Evolutionary conservation across 2,329 filamentous ascomycete species (phyloP), one percentile per base, ranked within the genome.

Genomic region (Cyphellophora europaea): DNA sequence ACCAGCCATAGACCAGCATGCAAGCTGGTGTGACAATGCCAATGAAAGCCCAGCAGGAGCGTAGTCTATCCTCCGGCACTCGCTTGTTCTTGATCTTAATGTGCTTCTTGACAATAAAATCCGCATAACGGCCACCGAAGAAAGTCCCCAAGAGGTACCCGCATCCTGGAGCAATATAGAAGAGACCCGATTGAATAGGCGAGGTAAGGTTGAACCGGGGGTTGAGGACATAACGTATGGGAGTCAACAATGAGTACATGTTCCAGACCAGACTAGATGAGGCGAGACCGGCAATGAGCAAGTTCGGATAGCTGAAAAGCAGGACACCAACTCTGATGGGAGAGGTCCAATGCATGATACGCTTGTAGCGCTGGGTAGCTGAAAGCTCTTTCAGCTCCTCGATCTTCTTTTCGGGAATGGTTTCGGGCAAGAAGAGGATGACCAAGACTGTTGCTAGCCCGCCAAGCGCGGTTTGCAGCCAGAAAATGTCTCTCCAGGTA

Each of bases 401-500:
- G 13, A 73, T 72, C 38, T 72, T 72, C 50, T 70, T 75, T 41
- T 72, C 67, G 38, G 80, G 78, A 33, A 82, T 79, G 1, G 82
- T 88, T 53, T 88, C 82, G 0, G 79, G 79, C 8, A 87, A 67
- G 10, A 84, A 60, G 47, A 83, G 74, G 44, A 74, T 69, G 19
- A 82, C 69, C 1, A 78, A 68, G 0, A 77, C 13, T 0, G 69
- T 63, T 1, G 73, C 77, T 0, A 71, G 51, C 2, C 71, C 79
- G 0, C 77, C 77, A 5, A 86, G 65, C 0, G 71, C 81, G 1
- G 77, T 75, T 51, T 87, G 82, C 0, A 88, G 63, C 77, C 80
- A 87, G 60, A 86, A 87, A 35, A 87, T 84, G 27, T 73, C 72
- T 12, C 80, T 69, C 83, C 83, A 89, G 2, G 68, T 72, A 5